A percentile compares a stretch with the other conserved stretches of the same genome.
Conservation (phyloP, 1,284 basidiomycete genomes). For the Leccinum griseonigrum region DNA sequence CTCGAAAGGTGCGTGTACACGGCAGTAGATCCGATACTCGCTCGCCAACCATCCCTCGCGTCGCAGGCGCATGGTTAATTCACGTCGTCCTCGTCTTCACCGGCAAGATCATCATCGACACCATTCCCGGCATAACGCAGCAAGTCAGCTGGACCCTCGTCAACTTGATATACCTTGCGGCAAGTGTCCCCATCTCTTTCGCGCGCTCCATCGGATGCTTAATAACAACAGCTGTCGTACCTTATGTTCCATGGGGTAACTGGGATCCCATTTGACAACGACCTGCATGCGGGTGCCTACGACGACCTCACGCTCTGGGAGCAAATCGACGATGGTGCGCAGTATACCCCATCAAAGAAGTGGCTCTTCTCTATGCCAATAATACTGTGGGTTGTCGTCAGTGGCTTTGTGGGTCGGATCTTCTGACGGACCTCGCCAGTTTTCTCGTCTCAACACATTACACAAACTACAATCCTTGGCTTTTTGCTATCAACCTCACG, state of each 20-base stretch:
- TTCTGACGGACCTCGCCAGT: slow-evolving; percentile 40
- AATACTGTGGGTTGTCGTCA: slow-evolving; percentile 64
- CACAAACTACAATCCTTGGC: slow-evolving; percentile 90
- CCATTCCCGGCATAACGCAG: slow-evolving; percentile 91
- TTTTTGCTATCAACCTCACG: slow-evolving; percentile 90
- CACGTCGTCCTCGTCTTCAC: slow-evolving; percentile 90
- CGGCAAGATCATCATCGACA: slow-evolving; percentile 93
- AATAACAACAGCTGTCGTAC: slow-evolving; percentile 76
- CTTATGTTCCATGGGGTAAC: slow-evolving; percentile 99
- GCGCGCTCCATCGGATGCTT: background rate
- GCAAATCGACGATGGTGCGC: slow-evolving; percentile 98
- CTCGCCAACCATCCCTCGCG: slow-evolving; percentile 4
- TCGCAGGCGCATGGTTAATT: slow-evolving; percentile 92
- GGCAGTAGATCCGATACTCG: background rate
- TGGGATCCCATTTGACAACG: slow-evolving; percentile 92
- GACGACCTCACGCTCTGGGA: slow-evolving; percentile 99
- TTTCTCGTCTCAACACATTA: slow-evolving; percentile 98
- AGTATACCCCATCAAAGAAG: slow-evolving; percentile 98
- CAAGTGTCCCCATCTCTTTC: slow-evolving; percentile 43
- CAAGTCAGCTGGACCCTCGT: slow-evolving; percentile 96
- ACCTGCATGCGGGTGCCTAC: slow-evolving; percentile 88
- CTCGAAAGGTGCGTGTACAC: slow-evolving; percentile 74
- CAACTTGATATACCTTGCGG: slow-evolving; percentile 89
- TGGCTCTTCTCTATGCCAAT: slow-evolving; percentile 94
- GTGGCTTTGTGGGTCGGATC: background rate